Conservation (phyloP, 2,329 filamentous ascomycete genomes). For the Trichophyton benhamiae region DNA sequence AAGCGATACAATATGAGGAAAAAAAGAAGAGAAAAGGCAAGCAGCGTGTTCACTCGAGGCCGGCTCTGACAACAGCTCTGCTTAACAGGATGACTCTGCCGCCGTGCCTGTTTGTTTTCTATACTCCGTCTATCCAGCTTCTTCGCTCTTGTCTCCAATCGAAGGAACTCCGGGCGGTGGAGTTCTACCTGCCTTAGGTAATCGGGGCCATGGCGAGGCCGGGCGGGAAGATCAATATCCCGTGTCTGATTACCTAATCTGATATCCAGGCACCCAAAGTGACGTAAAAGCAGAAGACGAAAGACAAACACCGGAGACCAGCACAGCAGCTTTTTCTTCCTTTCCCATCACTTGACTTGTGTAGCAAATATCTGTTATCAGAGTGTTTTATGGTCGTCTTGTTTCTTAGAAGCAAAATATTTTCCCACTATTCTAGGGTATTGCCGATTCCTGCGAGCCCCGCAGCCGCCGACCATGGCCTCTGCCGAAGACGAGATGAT, state of each 20-base stretch:
- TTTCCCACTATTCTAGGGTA: no score
- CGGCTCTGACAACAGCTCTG: neutral
- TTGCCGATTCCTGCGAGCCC: neutral
- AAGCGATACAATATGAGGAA: neutral
- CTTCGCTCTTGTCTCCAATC: neutral
- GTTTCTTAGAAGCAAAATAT: neutral
- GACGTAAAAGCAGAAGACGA: neutral
- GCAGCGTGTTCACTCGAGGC: neutral
- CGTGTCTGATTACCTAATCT: neutral
- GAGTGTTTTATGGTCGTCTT: neutral
- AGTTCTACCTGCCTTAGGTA: no score
- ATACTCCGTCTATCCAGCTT: neutral
- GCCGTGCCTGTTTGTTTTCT: neutral
- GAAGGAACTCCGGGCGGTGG: no score
- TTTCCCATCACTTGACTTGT: neutral
- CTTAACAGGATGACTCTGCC: neutral
- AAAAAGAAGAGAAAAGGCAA: neutral
- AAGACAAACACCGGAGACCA: neutral
- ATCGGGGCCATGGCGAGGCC: neutral
- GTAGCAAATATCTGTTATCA: neutral
- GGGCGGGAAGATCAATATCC: neutral
- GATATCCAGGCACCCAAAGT: neutral
- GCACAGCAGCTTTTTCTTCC: neutral
- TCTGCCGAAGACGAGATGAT: conserved; percentile 32
- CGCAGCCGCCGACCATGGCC: conserved; percentile 21